Conservation (phyloP, 768 basidiomycete genomes). For the Trametopsis cervina region DNA sequence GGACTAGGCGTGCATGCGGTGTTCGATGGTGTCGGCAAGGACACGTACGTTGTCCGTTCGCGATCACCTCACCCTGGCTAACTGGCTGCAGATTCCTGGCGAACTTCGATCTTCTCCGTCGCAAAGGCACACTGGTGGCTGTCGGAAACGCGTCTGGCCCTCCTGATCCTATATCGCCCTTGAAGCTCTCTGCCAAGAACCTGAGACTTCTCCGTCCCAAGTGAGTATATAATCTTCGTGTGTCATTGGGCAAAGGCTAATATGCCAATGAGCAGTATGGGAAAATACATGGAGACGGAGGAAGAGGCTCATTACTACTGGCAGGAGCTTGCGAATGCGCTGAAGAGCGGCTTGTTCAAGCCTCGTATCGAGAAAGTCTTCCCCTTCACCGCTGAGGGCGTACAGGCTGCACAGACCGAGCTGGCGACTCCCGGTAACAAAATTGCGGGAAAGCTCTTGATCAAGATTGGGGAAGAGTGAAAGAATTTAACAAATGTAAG, state of each 20-base stretch:
- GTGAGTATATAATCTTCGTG: conserved; percentile 34
- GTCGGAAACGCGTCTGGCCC: conserved; percentile 91
- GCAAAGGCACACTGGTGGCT: conserved; percentile 87
- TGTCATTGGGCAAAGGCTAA: not conserved
- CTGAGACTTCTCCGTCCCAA: conserved; percentile 70
- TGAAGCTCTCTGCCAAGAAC: conserved; percentile 77
- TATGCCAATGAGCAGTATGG: conserved; percentile 37
- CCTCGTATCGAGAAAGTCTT: conserved; percentile 73
- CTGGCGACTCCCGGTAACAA: conserved; percentile 54
- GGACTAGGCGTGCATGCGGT: conserved; percentile 79
- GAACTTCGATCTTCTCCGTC: conserved; percentile 72
- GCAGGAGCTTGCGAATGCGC: conserved; percentile 51
- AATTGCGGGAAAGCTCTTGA: conserved; percentile 80
- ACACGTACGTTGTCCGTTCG: conserved; percentile 52
- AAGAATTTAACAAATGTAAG: too few relatives aligned
- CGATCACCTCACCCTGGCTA: not conserved
- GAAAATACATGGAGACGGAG: conserved; percentile 64
- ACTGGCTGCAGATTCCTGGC: conserved; percentile 51
- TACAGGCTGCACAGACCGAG: conserved; percentile 71
- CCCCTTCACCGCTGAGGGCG: conserved; percentile 76
- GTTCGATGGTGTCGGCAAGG: conserved; percentile 93
- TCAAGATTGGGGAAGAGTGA: conserved; percentile 46
- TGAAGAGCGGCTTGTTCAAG: conserved; percentile 55
- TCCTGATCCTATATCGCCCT: conserved; percentile 66
- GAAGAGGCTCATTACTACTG: conserved; percentile 68